Conservation (phyloP, 83 land plant species). For the Diphasiastrum complanatum region DNA sequence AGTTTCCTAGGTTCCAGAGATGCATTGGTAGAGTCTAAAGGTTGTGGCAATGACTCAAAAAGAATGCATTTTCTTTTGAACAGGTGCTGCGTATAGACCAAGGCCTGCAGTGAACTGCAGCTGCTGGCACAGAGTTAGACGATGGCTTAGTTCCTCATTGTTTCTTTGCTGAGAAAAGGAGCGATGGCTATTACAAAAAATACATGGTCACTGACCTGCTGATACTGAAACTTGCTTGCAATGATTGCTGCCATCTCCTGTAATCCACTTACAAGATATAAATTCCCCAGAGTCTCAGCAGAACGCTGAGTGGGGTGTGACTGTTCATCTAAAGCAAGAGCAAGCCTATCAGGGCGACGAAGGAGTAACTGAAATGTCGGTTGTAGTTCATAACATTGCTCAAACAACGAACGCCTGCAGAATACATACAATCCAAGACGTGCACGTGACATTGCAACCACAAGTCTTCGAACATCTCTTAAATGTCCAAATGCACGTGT, state of each 20-base stretch:
- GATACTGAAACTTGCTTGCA: slow-evolving; percentile 33
- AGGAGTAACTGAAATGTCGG: slow-evolving; percentile 82
- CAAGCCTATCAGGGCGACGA: slow-evolving; percentile 67
- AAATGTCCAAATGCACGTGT: slow-evolving; percentile 95
- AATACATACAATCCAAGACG: slow-evolving; percentile 93
- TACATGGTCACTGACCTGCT: too few species aligned
- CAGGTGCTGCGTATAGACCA: too few species aligned
- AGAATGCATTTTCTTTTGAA: too few species aligned
- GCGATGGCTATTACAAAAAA: too few species aligned
- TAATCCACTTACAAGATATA: slow-evolving; percentile 50
- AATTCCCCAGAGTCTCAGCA: slow-evolving; percentile 44
- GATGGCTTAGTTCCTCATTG: too few species aligned
- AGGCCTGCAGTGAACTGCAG: too few species aligned
- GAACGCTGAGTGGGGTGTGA: slow-evolving; percentile 52
- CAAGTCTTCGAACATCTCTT: slow-evolving; percentile 88
- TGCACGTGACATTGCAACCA: slow-evolving; percentile 99
- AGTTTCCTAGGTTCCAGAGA: too few species aligned
- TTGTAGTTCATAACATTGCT: slow-evolving; percentile 96
- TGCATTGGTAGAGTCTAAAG: too few species aligned
- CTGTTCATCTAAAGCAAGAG: slow-evolving; percentile 56
- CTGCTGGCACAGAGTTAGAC: too few species aligned
- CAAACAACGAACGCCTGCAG: slow-evolving; percentile 81
- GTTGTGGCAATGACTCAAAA: too few species aligned
- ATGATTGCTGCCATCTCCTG: slow-evolving; percentile 72
- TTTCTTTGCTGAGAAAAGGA: too few species aligned